Evolutionary conservation across 140 eudicot genomes (phyloP).

Genomic region (Anethum foeniculum): DNA sequence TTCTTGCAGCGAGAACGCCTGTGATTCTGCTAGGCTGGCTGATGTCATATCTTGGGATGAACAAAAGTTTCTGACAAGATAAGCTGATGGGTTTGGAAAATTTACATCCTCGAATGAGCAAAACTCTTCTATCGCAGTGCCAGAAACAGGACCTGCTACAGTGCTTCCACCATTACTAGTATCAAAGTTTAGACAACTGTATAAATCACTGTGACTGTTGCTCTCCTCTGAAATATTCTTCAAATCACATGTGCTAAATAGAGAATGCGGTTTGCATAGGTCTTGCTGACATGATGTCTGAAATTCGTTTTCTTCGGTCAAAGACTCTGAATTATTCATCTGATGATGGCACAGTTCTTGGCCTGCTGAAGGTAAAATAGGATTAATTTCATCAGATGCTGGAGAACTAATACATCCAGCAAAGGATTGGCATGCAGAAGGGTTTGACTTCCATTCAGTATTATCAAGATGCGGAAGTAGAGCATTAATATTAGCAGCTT

Average conservation of each 20-base stretch:
- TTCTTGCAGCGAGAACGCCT: slow-evolving; percentile 79
- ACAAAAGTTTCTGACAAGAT: slow-evolving; percentile 58
- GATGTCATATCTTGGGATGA: slow-evolving; percentile 86
- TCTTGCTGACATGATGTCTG: slow-evolving; percentile 31
- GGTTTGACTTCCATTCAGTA: slow-evolving; percentile 36
- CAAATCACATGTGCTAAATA: slow-evolving; percentile 29
- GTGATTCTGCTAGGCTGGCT: slow-evolving; percentile 82
- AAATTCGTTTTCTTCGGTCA: slow-evolving; percentile 31
- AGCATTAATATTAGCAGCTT: slow-evolving; percentile 40
- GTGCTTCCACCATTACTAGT: slow-evolving; percentile 63
- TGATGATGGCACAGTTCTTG: slow-evolving; percentile 67
- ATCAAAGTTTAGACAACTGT: slow-evolving; percentile 74
- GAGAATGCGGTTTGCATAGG: slow-evolving; percentile 15
- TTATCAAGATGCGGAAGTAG: slow-evolving; percentile 36
- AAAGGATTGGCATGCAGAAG: slow-evolving; percentile 17
- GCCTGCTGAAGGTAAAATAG: slow-evolving; percentile 24
- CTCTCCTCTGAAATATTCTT: slow-evolving; percentile 54
- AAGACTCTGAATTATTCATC: slow-evolving; percentile 26
- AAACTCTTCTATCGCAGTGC: slow-evolving; percentile 59
- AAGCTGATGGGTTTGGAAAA: slow-evolving; percentile 67
- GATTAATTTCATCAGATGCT: slow-evolving; percentile 8
- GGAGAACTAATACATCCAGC: slow-evolving; percentile 18
- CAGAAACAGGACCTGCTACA: slow-evolving; percentile 66
- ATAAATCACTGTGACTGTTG: slow-evolving; percentile 47
- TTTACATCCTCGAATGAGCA: slow-evolving; percentile 51